Percentiles rank a stretch among this genome's conserved stretches.
Evolutionary conservation across 495 filamentous ascomycete species (phyloP).

Genomic region (Aspergillus sclerotioniger): DNA sequence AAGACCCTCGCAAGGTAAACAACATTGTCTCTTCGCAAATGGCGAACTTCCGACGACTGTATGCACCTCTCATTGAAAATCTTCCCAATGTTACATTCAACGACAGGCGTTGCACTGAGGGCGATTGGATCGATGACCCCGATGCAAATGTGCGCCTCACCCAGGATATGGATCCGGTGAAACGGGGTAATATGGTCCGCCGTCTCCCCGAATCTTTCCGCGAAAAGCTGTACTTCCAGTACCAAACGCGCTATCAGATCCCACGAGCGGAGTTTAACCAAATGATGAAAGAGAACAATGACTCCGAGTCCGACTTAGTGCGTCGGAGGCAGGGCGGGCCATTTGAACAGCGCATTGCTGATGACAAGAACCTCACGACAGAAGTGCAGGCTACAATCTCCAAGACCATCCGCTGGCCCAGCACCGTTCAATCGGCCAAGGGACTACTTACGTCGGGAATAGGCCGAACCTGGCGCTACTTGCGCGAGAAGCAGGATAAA

Average conservation of each 20-base stretch:
- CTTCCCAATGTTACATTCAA: constrained; percentile 84
- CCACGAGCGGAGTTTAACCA: constrained; percentile 78
- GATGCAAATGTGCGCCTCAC: constrained; percentile 58
- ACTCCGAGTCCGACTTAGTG: constrained; percentile 64
- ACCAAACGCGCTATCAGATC: constrained; percentile 84
- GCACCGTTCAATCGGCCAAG: constrained; percentile 80
- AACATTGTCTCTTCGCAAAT: constrained; percentile 94
- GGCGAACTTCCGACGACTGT: constrained; percentile 84
- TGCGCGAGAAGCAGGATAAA: constrained; percentile 81
- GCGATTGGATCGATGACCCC: constrained; percentile 65
- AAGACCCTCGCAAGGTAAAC: constrained; percentile 87
- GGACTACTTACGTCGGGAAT: constrained; percentile 73
- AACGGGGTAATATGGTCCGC: constrained; percentile 92
- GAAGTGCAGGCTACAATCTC: constrained; percentile 73
- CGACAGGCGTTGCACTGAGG: constrained; percentile 60
- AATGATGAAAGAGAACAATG: constrained; percentile 71
- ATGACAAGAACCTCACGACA: constrained; percentile 60
- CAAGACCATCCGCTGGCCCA: constrained; percentile 88
- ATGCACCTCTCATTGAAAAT: constrained; percentile 81
- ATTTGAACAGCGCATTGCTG: constrained; percentile 84
- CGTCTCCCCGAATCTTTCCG: constrained; percentile 86
- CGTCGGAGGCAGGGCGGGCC: constrained; percentile 72
- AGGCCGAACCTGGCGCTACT: constrained; percentile 65
- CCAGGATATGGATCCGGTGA: constrained; percentile 90
- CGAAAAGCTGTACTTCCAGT: constrained; percentile 86